Conservation (phyloP, 768 basidiomycete species). For the Psilocybe subaeruginosa region DNA sequence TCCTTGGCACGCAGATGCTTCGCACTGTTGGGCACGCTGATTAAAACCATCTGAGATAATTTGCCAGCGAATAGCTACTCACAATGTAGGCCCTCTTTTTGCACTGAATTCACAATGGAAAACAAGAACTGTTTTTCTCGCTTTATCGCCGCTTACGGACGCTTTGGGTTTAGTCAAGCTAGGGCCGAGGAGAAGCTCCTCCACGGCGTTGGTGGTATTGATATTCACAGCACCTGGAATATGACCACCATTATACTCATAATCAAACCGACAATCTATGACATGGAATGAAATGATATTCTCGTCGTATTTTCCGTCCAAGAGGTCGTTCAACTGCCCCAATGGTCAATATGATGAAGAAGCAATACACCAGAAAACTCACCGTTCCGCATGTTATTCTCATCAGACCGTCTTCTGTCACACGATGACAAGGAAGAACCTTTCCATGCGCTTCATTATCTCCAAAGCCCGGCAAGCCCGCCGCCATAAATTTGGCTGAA, state of each 20-base stretch:
- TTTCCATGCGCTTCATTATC: conserved; percentile 94
- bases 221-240: conserved; percentile 91
- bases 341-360: conserved; percentile 6
- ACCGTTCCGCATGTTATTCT: conserved; percentile 84
- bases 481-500: conserved; percentile 54
- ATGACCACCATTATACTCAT: conserved; percentile 94
- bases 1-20: conserved; percentile 93
- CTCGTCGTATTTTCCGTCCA: conserved; percentile 73
- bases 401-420: conserved; percentile 95
- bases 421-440: conserved; percentile 90
- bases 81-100: conserved; percentile 97
- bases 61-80: conserved; percentile 30
- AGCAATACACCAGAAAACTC: conserved; percentile 29
- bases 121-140: conserved; percentile 82
- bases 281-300: conserved; percentile 73
- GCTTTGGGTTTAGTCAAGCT: conserved; percentile 60
- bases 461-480: conserved; percentile 83
- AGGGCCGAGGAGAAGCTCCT: conserved; percentile 75
- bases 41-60: not conserved
- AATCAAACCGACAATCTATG: conserved; percentile 97
- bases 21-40: conserved; percentile 54
- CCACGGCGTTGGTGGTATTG: conserved; percentile 77
- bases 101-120: conserved; percentile 99
- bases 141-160: conserved; percentile 72
- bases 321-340: conserved; percentile 70